Evolutionary conservation across 1,139 yeast genomes (phyloP), one percentile per base, ranked within the genome.

Genomic region (Geotrichum cucujoidarum): DNA sequence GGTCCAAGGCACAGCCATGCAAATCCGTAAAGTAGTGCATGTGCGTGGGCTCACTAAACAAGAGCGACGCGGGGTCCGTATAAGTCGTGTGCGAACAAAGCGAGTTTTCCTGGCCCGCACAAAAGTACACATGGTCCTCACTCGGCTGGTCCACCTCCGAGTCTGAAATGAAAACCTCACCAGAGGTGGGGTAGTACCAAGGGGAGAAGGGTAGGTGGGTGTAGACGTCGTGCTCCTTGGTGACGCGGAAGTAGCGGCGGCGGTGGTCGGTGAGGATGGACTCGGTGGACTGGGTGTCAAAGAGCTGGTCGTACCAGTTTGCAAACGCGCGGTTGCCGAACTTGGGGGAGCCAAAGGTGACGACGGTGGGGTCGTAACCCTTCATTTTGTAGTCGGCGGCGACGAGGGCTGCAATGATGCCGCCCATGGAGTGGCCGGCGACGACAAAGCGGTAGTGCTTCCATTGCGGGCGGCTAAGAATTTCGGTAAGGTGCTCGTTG

Each of bases 401-500:
- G 10, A 78, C 72, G 33, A 84, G 64, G 13, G 72, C 63, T 0
- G 88, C 82, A 48, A 82, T 64, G 0, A 88, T 87, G 2, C 82
- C 92, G 1, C 92, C 94, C 25, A 83, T 62, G 0, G 92, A 83
- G 64, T 83, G 92, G 0, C 92, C 92, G 1, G 78, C 67, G 2
- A 82, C 70, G 3, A 76, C 71, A 14, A 82, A 54, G 36, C 70
- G 62, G 59, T 79, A 81, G 22, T 71, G 72, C 0, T 80, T 76
- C 56, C 73, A 63, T 18, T 62, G 42, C 52, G 75, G 50, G 57
- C 39, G 41, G 22, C 42, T 32, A 2, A 47, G 60, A 20, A 57
- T 56, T 40, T 66, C 64, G 13, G 72, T 67, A 16, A 68, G 67
- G 16, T 60, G 60, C 21, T 70, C 65, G 13, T 72, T 67, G 16